Evolutionary conservation across 2,329 filamentous ascomycete species (phyloP).

Genomic region (Stachybotrys chartarum): DNA sequence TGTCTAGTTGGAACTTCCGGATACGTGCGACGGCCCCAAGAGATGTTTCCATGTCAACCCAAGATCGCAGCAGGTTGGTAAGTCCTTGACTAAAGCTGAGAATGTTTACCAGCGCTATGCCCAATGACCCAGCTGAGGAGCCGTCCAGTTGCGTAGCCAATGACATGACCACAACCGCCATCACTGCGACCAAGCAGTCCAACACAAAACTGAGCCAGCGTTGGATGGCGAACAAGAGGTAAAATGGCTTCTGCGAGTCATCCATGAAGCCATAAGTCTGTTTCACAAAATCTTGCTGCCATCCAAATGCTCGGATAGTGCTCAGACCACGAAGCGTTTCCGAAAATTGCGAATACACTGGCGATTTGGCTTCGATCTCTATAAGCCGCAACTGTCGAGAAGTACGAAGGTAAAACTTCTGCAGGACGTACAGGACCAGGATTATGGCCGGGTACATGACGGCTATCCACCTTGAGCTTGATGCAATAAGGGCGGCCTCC

Average conservation of each 20-base stretch:
- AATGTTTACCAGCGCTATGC: constrained; percentile 15
- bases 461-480: constrained; percentile 29
- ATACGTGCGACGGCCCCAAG: constrained; percentile 18
- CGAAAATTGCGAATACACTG: constrained; percentile 28
- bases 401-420: constrained; percentile 49
- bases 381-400: constrained; percentile 49
- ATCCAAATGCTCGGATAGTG: constrained; percentile 42
- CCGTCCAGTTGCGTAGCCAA: constrained; percentile 25
- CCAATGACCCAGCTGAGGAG: constrained; percentile 10
- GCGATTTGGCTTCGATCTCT: constrained; percentile 52
- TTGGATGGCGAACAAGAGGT: constrained; percentile 42
- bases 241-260: constrained; percentile 41
- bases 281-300: constrained; percentile 31
- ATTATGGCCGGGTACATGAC: constrained; percentile 39
- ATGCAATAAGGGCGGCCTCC: constrained; percentile 31
- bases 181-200: constrained; percentile 28
- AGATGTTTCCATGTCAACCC: constrained; percentile 23
- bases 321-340: constrained; percentile 39
- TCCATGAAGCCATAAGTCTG: constrained; percentile 36
- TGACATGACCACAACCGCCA: constrained; percentile 15
- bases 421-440: constrained; percentile 36
- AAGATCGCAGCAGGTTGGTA: constrained; percentile 16
- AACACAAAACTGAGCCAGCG: constrained; percentile 43
- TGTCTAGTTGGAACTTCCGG: constrained; percentile 13
- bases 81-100: constrained; percentile 16